Base-by-base conservation (phyloP, 805 yeast genomes). In the Jamesozyma lodderae region DNA sequence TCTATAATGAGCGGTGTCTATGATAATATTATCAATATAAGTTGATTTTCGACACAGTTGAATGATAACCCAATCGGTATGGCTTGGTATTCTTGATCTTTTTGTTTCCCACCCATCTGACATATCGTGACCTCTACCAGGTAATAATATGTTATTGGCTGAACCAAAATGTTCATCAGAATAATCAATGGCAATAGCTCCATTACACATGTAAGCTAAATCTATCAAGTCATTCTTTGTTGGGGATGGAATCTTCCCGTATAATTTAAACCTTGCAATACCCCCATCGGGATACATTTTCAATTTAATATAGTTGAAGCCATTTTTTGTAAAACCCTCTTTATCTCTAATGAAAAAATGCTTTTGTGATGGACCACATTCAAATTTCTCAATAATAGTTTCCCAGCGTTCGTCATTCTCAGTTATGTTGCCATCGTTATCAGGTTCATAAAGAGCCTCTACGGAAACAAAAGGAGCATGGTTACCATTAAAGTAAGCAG, bases 281-380 rank as follows among this genome's bases (percentile, higher is more conserved):
- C 98, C 98, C 37, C 98, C 98, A 60, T 90, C 97, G 19, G 98
- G 97, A 63, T 81, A 90, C 95, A 86, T 87, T 65, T 78, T 79
- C 56, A 90, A 70, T 51, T 88, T 74, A 28, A 80, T 81, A 56
- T 86, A 92, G 22, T 92, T 83, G 65, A 73, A 90, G 27, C 72
- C 70, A 29, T 68, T 60, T 4, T 60, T 60, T n/a, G 95, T 84
- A 37, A 77, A 55, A 1, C 63, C 62, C 2, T 59, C 49, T 9
- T n/a, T n/a, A n/a, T 65, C 68, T 44, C 92, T 74, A 24, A 73
- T 67, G 59, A 87, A 86, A 56, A 84, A 88, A 53, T 87, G 95
- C 54, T 77, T 77, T 61, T 81, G 92, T 7, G 81, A 68, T 5
- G 98, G 96, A 4, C 95, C 94, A 64, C 97, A 90, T 59, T 81